Evolutionary conservation across 2,329 filamentous ascomycete genomes (phyloP).

Genomic region (Arthrinium puccinioides): DNA sequence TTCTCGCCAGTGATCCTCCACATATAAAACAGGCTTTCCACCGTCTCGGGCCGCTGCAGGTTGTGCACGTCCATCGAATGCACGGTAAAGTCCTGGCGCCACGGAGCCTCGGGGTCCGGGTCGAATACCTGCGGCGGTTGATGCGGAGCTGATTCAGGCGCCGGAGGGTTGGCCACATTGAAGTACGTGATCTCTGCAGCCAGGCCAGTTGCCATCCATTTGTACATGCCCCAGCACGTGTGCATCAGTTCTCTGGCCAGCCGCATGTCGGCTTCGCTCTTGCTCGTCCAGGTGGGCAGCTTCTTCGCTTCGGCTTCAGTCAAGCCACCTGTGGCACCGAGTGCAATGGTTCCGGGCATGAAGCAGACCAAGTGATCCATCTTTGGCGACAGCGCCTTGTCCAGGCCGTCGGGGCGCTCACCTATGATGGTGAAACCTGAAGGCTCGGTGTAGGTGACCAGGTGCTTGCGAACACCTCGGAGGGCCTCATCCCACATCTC

Average conservation of each 20-base stretch:
- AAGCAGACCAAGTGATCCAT: conserved; percentile 99
- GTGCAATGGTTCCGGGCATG: conserved; percentile 89
- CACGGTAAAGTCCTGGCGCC: conserved; percentile 74
- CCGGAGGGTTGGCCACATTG: conserved; percentile 62
- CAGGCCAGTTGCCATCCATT: conserved; percentile 81
- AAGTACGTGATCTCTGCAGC: conserved; percentile 94
- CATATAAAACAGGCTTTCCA: conserved; percentile 97
- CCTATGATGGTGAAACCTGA: conserved; percentile 82
- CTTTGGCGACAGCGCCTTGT: conserved; percentile 64
- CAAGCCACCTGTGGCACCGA: conserved; percentile 75
- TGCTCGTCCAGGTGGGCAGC: conserved; percentile 62
- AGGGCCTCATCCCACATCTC: conserved; percentile 92
- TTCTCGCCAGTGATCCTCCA: conserved; percentile 92
- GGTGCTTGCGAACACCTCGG: conserved; percentile 78
- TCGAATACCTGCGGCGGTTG: conserved; percentile 43
- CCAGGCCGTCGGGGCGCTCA: conserved; percentile 71
- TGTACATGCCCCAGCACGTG: conserved; percentile 98
- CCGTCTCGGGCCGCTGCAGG: conserved; percentile 87
- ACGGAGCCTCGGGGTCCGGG: conserved; percentile 47
- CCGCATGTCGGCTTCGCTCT: conserved; percentile 79
- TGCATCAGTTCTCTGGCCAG: conserved; percentile 88
- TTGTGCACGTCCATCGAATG: conserved; percentile 85
- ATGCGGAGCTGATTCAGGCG: conserved; percentile 49
- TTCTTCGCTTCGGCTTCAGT: conserved; percentile 70
- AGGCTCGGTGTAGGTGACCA: conserved; percentile 79